phyloP scores from a whole-genome alignment of 1,284 basidiomycete genomes.

The Spongispora temasekensis region DNA sequence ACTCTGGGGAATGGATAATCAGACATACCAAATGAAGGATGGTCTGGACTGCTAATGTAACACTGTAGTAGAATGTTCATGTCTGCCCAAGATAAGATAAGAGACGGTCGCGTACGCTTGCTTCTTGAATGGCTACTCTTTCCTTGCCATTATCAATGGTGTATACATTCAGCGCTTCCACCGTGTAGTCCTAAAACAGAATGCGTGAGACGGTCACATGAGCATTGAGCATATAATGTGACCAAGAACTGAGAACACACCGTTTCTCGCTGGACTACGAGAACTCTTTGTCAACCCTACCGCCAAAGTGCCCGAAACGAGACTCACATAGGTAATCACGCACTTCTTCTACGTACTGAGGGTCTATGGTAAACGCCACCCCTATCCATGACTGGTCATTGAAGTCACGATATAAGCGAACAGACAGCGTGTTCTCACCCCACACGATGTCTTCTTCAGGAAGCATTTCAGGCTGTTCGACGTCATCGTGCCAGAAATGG shows the following conservation, averaged over 20 bases:
- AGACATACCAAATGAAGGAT: constrained; percentile 57
- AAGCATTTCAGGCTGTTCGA: constrained; percentile 56
- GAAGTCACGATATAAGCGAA: background rate
- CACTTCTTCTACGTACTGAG: constrained; percentile 68
- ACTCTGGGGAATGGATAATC: background rate
- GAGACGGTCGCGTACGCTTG: constrained; percentile 18
- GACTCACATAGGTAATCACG: constrained; percentile 72
- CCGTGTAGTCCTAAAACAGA: constrained; percentile 48
- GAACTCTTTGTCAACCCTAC: background rate
- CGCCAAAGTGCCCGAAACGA: background rate
- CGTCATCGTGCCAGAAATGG: background rate
- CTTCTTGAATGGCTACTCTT: constrained; percentile 42
- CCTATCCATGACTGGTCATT: constrained; percentile 41
- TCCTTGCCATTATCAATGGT: constrained; percentile 46
- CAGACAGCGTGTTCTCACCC: constrained; percentile 56
- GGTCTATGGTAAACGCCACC: constrained; percentile 81
- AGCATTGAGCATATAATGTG: too few relatives aligned
- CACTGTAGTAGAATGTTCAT: constrained; percentile 39
- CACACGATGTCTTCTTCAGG: constrained; percentile 80
- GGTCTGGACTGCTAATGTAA: constrained; percentile 63
- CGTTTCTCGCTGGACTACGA: constrained; percentile 76
- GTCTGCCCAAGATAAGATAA: too few relatives aligned
- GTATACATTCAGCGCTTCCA: constrained; percentile 51
- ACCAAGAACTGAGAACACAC: constrained; percentile 35
- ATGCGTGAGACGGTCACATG: background rate